Evolutionary conservation across 2,329 filamentous ascomycete genomes (phyloP).

Genomic region (Dactylellina leptospora): DNA sequence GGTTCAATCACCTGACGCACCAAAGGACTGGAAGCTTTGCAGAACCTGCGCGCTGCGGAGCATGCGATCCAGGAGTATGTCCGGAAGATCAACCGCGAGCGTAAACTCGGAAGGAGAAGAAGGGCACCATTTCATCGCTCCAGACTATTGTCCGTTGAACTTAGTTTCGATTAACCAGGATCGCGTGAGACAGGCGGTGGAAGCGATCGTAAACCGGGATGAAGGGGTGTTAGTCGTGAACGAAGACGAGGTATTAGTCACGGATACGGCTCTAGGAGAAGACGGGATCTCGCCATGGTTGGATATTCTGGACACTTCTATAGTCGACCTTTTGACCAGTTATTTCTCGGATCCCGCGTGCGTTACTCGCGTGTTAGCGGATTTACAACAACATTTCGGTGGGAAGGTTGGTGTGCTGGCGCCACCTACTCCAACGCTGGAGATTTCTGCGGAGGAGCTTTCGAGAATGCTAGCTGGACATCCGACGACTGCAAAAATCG

Average conservation of each 20-base stretch:
- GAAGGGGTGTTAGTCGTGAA: slow-evolving; percentile 56
- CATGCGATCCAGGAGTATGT: slow-evolving; percentile 53
- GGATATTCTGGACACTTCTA: slow-evolving; percentile 45
- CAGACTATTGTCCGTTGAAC: slow-evolving; percentile 56
- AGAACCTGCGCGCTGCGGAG: slow-evolving; percentile 57
- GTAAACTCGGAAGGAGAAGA: slow-evolving; percentile 30
- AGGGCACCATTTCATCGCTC: slow-evolving; percentile 4
- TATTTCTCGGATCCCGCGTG: slow-evolving; percentile 53
- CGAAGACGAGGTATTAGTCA: slow-evolving; percentile 48
- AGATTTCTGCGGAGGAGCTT: slow-evolving; percentile 46
- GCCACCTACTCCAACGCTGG: slow-evolving; percentile 39
- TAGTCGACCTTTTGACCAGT: slow-evolving; percentile 42
- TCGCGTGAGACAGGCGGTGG: slow-evolving; percentile 50
- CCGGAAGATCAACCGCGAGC: slow-evolving; percentile 23
- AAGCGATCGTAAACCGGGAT: slow-evolving; percentile 56
- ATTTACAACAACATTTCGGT: slow-evolving; percentile 53
- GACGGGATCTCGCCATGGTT: slow-evolving; percentile 42
- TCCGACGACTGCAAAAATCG: slow-evolving; percentile 47
- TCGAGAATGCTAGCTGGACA: slow-evolving; percentile 52
- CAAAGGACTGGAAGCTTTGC: slow-evolving; percentile 57
- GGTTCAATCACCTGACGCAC: slow-evolving; percentile 55
- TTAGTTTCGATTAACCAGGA: slow-evolving; percentile 53
- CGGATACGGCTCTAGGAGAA: slow-evolving; percentile 37
- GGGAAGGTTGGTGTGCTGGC: slow-evolving; percentile 42
- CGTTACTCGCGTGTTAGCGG: slow-evolving; percentile 49